A percentile compares a stretch with the other conserved stretches of the same genome.
phyloP scores from a whole-genome alignment of 306 rosid genomes.

The Castanopsis chinensis region DNA sequence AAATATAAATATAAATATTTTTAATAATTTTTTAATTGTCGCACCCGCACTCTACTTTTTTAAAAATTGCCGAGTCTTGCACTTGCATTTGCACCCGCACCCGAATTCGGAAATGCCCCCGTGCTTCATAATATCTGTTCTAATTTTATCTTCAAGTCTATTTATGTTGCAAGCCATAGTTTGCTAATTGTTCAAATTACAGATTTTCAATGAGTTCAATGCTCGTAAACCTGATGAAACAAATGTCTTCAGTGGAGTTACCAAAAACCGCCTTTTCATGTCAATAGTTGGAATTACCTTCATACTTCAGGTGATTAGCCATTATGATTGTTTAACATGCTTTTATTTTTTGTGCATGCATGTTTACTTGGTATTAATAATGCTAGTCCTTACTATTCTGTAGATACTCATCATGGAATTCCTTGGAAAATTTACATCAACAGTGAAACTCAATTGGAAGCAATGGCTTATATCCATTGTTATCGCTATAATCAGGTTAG shows the following conservation, averaged over 20 bases:
- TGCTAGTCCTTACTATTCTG: slow-evolving; percentile 14
- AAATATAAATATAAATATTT: too few species aligned
- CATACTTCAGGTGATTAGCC: slow-evolving; percentile 68
- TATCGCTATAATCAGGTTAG: slow-evolving; percentile 63
- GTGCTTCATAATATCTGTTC: neutral
- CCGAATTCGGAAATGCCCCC: too few species aligned
- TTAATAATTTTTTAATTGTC: too few species aligned
- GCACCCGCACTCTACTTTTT: too few species aligned
- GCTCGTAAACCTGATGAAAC: slow-evolving; percentile 90
- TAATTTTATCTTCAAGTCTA: neutral
- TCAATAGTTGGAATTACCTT: slow-evolving; percentile 69
- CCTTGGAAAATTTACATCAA: slow-evolving; percentile 73
- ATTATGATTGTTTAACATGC: neutral
- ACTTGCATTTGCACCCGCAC: too few species aligned
- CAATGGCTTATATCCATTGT: slow-evolving; percentile 61
- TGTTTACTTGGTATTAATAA: neutral
- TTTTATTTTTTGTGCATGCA: neutral
- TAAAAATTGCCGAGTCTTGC: too few species aligned
- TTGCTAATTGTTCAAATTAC: slow-evolving; percentile 26
- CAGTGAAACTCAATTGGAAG: slow-evolving; percentile 61
- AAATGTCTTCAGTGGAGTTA: slow-evolving; percentile 77
- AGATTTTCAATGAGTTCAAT: slow-evolving; percentile 92
- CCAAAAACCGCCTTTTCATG: slow-evolving; percentile 66
- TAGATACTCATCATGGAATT: slow-evolving; percentile 78
- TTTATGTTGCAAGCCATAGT: neutral